Evolutionary conservation across 2,329 filamentous ascomycete genomes (phyloP), one percentile per base, ranked within the genome.

Genomic region (Pyrenochaeta sp.): DNA sequence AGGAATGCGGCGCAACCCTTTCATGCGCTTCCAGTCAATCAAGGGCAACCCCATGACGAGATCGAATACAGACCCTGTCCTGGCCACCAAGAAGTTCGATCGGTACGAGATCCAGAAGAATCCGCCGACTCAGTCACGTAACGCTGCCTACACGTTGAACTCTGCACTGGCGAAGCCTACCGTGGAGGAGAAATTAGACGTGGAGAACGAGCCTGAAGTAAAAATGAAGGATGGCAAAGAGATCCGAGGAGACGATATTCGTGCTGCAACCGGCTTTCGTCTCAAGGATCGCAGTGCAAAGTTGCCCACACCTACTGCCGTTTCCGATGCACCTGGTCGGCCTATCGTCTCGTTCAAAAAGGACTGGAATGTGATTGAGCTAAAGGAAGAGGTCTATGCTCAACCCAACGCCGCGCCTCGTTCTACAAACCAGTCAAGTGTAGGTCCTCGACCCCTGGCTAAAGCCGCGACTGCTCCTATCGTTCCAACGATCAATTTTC

Each of bases 281-380:
- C 81, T 95, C 60, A 92, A 87, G 74, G 92, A 97, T 76, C 88
- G 93, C 71, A 97, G 92, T 77, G 78, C 87, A 51, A 96, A 91
- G 73, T 82, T 98, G 58, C 94, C 93, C 23, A 94, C 90, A 69
- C 94, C 94, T 61, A 91, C 90, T 49, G 89, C 91, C 69, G 93
- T 98, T 76, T 97, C 92, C 79, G 90, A 97, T 79, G 90, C 85
- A 71, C 90, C 90, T 67, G 92, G 92, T 67, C 87, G 94, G 73
- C 94, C 94, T 60, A 98, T 98, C 82, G 94, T 98, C 83, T 98
- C 94, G 84, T 98, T 98, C 83, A 86, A 96, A 78, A 85, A 85
- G 69, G 85, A 89, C 73, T 97, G 91, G 88, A 85, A 85, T 73
- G 87, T 90, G 74, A 82, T 90, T 83, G 89, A 92, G 86, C 78